Base-by-base conservation (phyloP, 108 stramenopile genomes). In the Discostella stelligeroides region DNA sequence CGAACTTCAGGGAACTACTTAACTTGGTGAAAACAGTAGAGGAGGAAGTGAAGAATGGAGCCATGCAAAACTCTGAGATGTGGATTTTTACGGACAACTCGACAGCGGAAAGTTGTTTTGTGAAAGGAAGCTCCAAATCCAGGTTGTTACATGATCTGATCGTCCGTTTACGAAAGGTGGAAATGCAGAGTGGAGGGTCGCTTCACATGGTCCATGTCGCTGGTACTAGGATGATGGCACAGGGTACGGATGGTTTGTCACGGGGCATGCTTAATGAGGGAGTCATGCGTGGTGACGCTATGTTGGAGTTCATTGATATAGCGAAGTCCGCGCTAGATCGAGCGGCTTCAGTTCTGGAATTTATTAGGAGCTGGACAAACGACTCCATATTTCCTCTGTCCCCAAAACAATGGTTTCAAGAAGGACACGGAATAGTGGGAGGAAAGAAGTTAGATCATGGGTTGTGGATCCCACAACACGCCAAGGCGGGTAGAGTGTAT, bases 51-150 rank as follows among this genome's bases (percentile, higher is more conserved):
- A 14, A 11, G 3, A 30, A 1, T 47, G 39, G 13, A 54, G n/a
- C n/a, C n/a, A n/a, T n/a, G n/a, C n/a, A n/a, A n/a, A n/a, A n/a
- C n/a, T n/a, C 60, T 0, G 85, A 86, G 25, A 18, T 86, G 7
- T 86, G 71, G 34, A 8, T 86, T 1, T 83, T 82, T 70, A 86
- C 82, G 0, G 80, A 85, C 66, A 83, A 83, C 70, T 65, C 69
- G 6, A 73, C 68, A 12, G n/a, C n/a, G n/a, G n/a, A n/a, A n/a
- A n/a, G n/a, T n/a, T n/a, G n/a, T n/a, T n/a, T n/a, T n/a, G n/a
- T 66, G 14, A 66, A 67, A 18, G 81, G 81, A 0, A 53, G 64
- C 13, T 72, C 81, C 11, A 53, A 47, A 0, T 67, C 62, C 9
- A 54, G 50, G 25, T 48, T 34, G 15, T 49, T 76, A 0, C 54